A percentile compares a stretch with the other conserved stretches of the same genome.
These are phyloP conservation scores for Phytophthora fragariae DNA, from an alignment of 352 stramenopile genomes.

Conservation along the genomic window DNA sequence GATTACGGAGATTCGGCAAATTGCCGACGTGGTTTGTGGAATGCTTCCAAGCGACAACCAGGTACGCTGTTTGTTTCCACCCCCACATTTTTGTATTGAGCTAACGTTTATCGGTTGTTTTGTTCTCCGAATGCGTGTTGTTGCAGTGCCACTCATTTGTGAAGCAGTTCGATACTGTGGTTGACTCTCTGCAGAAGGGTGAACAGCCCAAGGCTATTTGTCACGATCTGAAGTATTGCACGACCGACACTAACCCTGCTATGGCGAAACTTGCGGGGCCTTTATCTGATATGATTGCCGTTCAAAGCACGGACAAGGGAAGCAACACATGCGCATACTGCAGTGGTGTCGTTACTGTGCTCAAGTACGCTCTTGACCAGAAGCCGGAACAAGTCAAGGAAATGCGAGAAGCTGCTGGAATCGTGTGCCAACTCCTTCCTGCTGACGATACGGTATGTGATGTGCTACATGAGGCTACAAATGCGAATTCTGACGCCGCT, in stretches of 20 bases:
- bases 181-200: conserved; percentile 73
- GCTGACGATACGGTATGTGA: conserved; percentile 63
- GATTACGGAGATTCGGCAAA: conserved; percentile 66
- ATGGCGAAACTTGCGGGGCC: conserved; percentile 27
- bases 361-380: conserved; percentile 62
- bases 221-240: conserved; percentile 71
- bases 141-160: conserved; percentile 71
- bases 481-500: not conserved
- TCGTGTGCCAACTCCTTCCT: conserved; percentile 73
- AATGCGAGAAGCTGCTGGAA: conserved; percentile 65
- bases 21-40: conserved; percentile 68
- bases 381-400: conserved; percentile 70
- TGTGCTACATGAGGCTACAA: not conserved
- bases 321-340: conserved; percentile 71
- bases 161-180: conserved; percentile 62
- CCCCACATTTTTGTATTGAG: conserved; percentile 3
- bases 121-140: not conserved
- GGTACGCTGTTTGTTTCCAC: conserved; percentile 36
- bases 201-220: conserved; percentile 69
- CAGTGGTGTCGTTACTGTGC: conserved; percentile 65
- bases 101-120: conserved; percentile 7
- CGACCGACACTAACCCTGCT: conserved; percentile 22
- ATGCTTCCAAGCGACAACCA: conserved; percentile 66
- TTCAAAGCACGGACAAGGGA: conserved; percentile 12
- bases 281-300: conserved; percentile 18